These are phyloP conservation scores for Colletotrichum lentis DNA, from an alignment of 2,329 filamentous ascomycete species.

Conservation along the genomic window DNA sequence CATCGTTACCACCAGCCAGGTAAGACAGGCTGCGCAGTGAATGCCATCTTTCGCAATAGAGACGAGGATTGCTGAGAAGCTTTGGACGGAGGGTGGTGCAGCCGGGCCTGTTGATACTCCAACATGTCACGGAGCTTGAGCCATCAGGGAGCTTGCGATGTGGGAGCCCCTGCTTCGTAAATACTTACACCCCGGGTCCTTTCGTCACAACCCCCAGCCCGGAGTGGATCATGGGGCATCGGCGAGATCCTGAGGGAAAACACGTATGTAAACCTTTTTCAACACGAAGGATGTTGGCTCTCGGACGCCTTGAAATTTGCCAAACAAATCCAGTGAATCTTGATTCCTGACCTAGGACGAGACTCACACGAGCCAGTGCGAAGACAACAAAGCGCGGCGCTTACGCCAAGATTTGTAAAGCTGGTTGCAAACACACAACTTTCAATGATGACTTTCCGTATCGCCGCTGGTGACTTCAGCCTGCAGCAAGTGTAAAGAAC, in stretches of 20 bases:
- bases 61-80: constrained; percentile 5
- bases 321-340: not conserved
- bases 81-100: constrained; percentile 19
- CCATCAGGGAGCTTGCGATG: constrained; percentile 22
- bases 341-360: not conserved
- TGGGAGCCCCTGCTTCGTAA: constrained; percentile 15
- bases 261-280: constrained; percentile 10
- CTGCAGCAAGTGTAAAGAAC: constrained; percentile 11
- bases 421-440: constrained; percentile 14
- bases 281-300: constrained; percentile 2
- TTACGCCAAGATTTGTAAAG: constrained; percentile 1
- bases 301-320: constrained; percentile 1
- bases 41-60: not conserved
- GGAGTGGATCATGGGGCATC: constrained; percentile 28
- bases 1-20: not conserved
- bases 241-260: constrained; percentile 27
- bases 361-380: constrained; percentile 11
- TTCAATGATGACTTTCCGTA: not conserved
- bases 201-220: constrained; percentile 19
- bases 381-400: constrained; percentile 25
- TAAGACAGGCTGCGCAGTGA: not conserved
- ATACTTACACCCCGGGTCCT: not conserved
- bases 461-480: not conserved
- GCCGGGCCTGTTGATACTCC: constrained; percentile 12
- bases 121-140: constrained; percentile 29